Evolutionary conservation across 176 grass and related monocot species (phyloP).

Genomic region (Hordeum vulgare): MorexV3_pseudomolecules_assembly NC_058524.1:360537040-360537539

Average conservation of each 20-base stretch:
- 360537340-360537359: not conserved
- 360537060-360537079: too few relatives aligned
- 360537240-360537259: conserved; percentile 50
- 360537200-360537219: conserved; percentile 62
- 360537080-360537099: conserved; percentile 67
- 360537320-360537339: not conserved
- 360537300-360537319: not conserved
- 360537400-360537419: conserved; percentile 49
- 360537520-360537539: not conserved
- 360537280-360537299: not conserved
- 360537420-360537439: conserved; percentile 49
- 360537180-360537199: conserved; percentile 64
- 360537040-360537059: too few relatives aligned
- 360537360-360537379: not conserved
- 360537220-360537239: conserved; percentile 74
- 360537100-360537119: conserved; percentile 77
- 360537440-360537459: conserved; percentile 51
- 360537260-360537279: conserved; percentile 17
- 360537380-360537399: conserved; percentile 43
- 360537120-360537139: conserved; percentile 65
- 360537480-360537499: not conserved
- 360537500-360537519: not conserved
- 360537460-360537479: conserved; percentile 21
- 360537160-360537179: conserved; percentile 65
- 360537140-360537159: conserved; percentile 58